phyloP scores from a whole-genome alignment of 129 eudicot genomes.

The sunflower (Helianthus annuus) region DNA sequence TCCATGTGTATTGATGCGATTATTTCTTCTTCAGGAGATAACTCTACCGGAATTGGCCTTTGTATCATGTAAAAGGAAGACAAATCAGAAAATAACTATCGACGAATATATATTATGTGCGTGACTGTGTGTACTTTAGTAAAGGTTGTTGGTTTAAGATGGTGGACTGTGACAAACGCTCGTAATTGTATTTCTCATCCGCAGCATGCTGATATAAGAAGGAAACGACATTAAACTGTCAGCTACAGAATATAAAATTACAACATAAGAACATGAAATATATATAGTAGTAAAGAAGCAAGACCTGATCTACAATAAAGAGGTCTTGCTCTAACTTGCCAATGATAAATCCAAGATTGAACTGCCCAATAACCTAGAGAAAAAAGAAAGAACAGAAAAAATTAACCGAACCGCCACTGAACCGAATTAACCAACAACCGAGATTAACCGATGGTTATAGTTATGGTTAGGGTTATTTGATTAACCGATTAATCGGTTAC shows the following conservation, averaged over 20 bases:
- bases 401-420: background rate
- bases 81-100: background rate
- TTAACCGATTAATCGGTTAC: too few species aligned
- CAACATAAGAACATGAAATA: conserved; percentile 2
- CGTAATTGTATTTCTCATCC: conserved; percentile 94
- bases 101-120: background rate
- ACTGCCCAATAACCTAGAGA: conserved; percentile 82
- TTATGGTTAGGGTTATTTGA: too few species aligned
- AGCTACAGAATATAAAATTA: conserved; percentile 5
- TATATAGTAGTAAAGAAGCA: conserved; percentile 13
- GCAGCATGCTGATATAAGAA: conserved; percentile 89
- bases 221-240: conserved; percentile 11
- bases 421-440: too few species aligned
- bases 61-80: conserved; percentile 18
- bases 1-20: conserved; percentile 88
- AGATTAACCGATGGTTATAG: too few species aligned
- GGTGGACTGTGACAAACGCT: conserved; percentile 76
- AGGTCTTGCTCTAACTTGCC: conserved; percentile 91
- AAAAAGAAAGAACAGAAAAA: background rate
- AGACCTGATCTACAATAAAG: conserved; percentile 93
- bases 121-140: conserved; percentile 44
- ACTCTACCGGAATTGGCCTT: conserved; percentile 73
- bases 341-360: conserved; percentile 92
- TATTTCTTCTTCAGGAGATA: conserved; percentile 90
- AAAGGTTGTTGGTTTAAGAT: conserved; percentile 95